A percentile compares a stretch with the other conserved stretches of the same genome.
Evolutionary conservation across 495 filamentous ascomycete genomes (phyloP).

Genomic region (Annulohypoxylon moriforme): DNA sequence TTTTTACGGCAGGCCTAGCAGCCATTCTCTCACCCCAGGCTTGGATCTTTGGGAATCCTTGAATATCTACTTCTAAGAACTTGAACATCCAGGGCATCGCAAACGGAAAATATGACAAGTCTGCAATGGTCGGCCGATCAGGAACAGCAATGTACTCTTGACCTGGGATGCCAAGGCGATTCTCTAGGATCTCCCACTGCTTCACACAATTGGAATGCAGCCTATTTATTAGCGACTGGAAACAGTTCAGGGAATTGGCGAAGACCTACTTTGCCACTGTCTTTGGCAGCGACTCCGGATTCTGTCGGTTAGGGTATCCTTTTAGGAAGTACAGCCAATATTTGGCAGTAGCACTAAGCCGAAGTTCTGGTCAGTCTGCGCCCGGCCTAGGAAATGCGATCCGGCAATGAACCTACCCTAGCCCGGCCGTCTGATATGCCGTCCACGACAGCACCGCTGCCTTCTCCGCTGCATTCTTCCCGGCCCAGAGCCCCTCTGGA

Average conservation of each 20-base stretch:
- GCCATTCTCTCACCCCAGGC: background rate
- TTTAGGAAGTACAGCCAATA: background rate
- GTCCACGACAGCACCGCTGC: background rate
- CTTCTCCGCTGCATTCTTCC: background rate
- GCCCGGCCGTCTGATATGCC: background rate
- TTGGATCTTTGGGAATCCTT: background rate
- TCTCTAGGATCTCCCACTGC: background rate
- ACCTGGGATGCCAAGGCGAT: background rate
- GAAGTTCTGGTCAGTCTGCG: too few relatives aligned
- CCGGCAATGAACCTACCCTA: background rate
- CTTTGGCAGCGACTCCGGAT: background rate
- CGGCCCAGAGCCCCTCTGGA: background rate
- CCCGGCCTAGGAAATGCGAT: too few relatives aligned
- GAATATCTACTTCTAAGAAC: background rate
- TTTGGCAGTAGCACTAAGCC: background rate
- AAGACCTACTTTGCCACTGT: background rate
- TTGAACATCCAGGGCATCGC: background rate
- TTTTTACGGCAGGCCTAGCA: background rate
- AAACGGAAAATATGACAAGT: background rate
- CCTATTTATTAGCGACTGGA: too few relatives aligned
- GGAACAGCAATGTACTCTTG: background rate
- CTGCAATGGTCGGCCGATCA: background rate
- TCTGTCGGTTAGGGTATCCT: background rate
- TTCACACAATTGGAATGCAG: background rate
- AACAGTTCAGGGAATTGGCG: background rate